Conservation (phyloP, 164 flowering plant species). For the Annona squamosa region DNA sequence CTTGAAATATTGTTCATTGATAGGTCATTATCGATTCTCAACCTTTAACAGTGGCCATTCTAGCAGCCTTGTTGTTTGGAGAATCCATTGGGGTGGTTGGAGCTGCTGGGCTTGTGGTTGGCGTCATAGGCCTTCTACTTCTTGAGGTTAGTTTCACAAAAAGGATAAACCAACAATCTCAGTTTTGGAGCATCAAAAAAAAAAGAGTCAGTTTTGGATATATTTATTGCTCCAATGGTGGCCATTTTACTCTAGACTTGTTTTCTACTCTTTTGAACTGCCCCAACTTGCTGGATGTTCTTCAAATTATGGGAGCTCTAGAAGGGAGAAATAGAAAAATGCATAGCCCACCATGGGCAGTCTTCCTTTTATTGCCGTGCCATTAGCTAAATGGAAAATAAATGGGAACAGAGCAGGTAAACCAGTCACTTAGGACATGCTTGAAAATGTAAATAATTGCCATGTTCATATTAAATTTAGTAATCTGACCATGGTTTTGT, state of each 20-base stretch:
- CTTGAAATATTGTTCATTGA: slow-evolving; percentile 5
- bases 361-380: neutral
- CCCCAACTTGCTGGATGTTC: neutral
- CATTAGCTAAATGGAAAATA: neutral
- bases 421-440: neutral
- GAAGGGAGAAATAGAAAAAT: neutral
- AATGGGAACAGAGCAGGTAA: neutral
- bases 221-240: too few relatives aligned
- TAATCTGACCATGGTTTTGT: neutral
- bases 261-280: neutral
- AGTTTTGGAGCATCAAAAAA: neutral
- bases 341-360: neutral
- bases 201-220: too few relatives aligned
- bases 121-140: slow-evolving; percentile 81
- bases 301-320: neutral
- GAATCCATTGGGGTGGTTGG: slow-evolving; percentile 82
- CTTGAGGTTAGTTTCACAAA: slow-evolving; percentile 58
- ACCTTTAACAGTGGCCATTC: slow-evolving; percentile 86
- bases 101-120: slow-evolving; percentile 77
- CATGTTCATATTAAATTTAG: neutral
- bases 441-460: neutral
- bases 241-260: neutral
- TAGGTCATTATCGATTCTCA: slow-evolving; percentile 99
- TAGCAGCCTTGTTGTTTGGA: slow-evolving; percentile 79
- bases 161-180: neutral